Evolutionary conservation across 2,329 filamentous ascomycete species (phyloP), one percentile per base, ranked within the genome.

Genomic region (Stachybotrys echinatus): DNA sequence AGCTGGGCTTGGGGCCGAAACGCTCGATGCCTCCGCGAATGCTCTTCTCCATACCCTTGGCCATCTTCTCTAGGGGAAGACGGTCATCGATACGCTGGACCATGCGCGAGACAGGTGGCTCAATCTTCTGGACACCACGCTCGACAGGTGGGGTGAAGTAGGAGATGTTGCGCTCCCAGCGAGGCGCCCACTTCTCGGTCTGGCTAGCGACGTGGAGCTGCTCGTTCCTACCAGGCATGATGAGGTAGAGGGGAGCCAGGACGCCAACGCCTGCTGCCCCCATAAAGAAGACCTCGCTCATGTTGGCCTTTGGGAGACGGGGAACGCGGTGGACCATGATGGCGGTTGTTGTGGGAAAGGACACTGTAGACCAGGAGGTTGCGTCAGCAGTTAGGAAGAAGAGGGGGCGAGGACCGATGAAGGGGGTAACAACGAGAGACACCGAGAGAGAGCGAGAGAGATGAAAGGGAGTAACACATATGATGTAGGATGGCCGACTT

Each of bases 91-190:
- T 65, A 31, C 61, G 65, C 61, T 72, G 68, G 23, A 79, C 69
- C 45, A 72, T 70, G 51, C 65, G 68, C 48, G 72, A 64, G 48
- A 78, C 60, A 19, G 71, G 74, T 2, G 75, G 76, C 60, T 78
- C 69, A 48, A 79, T 69, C 48, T 74, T 71, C 55, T 75, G 74
- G 39, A 77, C 70, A 47, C 73, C 66, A 19, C 67, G 66, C 63
- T 76, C 71, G 23, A 73, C 71, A 17, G 74, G 73, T n/a, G 69
- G 65, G 8, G 69, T 66, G 61, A 82, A 75, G 68, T 75, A 77
- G 54, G 67, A 74, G 60, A 82, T 74, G 65, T 80, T 81, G 48
- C 73, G 70, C 65, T 83, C 79, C 80, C 80, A 83, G 50, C 77
- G 74, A 18, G 79, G 78, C 4, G 79, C 80, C 80, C 80, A 83